These are phyloP conservation scores for Conticribra weissflogii DNA, from an alignment of 108 stramenopile genomes.

Conservation along the genomic window DNA sequence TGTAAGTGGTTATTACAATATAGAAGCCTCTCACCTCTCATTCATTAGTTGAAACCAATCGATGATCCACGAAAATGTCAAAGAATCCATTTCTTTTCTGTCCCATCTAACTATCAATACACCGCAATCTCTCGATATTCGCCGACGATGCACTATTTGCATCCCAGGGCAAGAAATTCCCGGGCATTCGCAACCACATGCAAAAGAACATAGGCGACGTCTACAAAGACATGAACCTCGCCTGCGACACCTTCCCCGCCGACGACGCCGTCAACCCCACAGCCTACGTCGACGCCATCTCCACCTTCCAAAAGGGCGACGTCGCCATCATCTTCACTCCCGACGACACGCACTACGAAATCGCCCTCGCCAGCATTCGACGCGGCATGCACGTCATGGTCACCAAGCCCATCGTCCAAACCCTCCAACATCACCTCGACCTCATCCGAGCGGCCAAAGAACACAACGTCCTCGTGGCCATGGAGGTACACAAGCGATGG, in stretches of 20 bases:
- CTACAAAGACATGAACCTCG: slow-evolving; percentile 88
- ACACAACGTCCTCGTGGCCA: slow-evolving; percentile 88
- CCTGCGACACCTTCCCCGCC: slow-evolving; percentile 93
- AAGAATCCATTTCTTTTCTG: no score
- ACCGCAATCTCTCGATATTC: no score
- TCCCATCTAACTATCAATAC: no score
- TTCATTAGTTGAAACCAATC: no score
- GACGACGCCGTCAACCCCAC: slow-evolving; percentile 85
- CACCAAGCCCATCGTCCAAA: slow-evolving; percentile 99
- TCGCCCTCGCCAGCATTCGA: slow-evolving; percentile 90
- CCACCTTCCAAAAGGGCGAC: slow-evolving; percentile 84
- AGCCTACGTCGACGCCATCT: slow-evolving; percentile 80
- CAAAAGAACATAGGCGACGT: slow-evolving; percentile 88
- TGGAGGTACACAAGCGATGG: slow-evolving; percentile 98
- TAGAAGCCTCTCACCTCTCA: background rate
- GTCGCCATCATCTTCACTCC: slow-evolving; percentile 98
- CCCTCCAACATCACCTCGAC: slow-evolving; percentile 82
- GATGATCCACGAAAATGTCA: no score
- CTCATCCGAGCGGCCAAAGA: slow-evolving; percentile 84
- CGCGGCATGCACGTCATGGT: slow-evolving; percentile 97
- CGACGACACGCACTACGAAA: slow-evolving; percentile 98
- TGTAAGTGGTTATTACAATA: slow-evolving; percentile 51
- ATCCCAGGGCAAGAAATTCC: slow-evolving; percentile 91
- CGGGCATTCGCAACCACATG: slow-evolving; percentile 96
- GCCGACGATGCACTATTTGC: no score